Base-by-base conservation (phyloP, 73 alveolate genomes). In the Paramecium biaurelia region DNA sequence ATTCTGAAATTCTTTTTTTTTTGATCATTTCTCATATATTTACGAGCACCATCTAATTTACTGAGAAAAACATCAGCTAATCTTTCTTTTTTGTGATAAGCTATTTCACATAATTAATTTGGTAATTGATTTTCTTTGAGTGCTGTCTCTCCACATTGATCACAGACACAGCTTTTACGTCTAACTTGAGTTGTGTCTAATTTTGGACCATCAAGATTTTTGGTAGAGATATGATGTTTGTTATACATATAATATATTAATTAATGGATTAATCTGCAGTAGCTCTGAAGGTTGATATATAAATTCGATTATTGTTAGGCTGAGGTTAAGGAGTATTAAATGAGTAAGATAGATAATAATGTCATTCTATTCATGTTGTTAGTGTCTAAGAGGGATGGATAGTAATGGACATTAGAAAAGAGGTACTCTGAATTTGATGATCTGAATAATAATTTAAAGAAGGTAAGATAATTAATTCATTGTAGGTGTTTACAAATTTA, bases 401-500 rank as follows among this genome's bases (percentile, higher is more conserved):
- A 89, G 26, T 43, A 68, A 70, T 89, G 94, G 94, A 70, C 92
- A 37, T 43, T 89, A 32, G 87, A 89, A 53, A 89, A 89, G 67
- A 76, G 94, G 56, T 89, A 89, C 74, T 70, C 85, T 18, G 94
- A 89, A 89, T 89, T 70, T 43, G 94, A 89, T 45, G 94, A 89
- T 18, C 85, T 89, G 35, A 89, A 89, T 70, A 89, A 23, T 28
- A 68, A 89, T 67, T 67, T 89, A 57, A 89, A 89, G 87, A 89
- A 89, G 26, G 90, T 79, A 79, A 7, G 18, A 63, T 63, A 6
- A 12, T 20, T 45, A 2, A 24, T 21, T 12, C 11, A 79, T 30
- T 79, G 18, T 53, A 53, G 94, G 68, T 89, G 20, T 89, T 70
- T 32, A 70, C 92, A 14, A 89, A 20, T n/a, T 70, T 89, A n/a